These are phyloP conservation scores for Podila minutissima DNA, from an alignment of 192 early-diverging fungal genomes.

Conservation along the genomic window DNA sequence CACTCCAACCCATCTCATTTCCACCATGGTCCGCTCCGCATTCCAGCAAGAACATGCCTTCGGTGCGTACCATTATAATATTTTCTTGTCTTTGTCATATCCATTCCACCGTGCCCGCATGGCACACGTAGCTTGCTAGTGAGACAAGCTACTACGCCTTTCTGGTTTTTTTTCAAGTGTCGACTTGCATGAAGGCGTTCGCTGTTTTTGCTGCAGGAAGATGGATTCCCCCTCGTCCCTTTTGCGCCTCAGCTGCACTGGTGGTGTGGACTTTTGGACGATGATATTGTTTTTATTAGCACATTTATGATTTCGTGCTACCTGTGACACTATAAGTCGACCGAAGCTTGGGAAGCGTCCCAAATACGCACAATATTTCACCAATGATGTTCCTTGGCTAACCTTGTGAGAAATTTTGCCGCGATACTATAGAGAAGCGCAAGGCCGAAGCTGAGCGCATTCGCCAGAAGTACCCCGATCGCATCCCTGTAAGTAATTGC, in stretches of 20 bases:
- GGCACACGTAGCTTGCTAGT: neutral
- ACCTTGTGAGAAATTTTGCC: neutral
- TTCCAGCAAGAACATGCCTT: conserved; percentile 98
- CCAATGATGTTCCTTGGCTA: neutral
- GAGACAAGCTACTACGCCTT: neutral
- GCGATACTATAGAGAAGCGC: conserved; percentile 76
- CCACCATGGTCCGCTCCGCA: conserved; percentile 77
- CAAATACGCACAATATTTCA: neutral
- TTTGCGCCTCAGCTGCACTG: neutral
- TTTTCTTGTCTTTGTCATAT: neutral
- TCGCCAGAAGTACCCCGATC: conserved; percentile 94
- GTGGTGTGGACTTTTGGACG: neutral
- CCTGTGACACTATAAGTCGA: conserved; percentile 3
- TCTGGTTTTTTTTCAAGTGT: neutral
- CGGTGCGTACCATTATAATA: conserved; percentile 1
- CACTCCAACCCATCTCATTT: neutral
- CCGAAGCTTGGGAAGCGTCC: neutral
- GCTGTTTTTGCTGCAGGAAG: neutral
- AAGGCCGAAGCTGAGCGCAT: conserved; percentile 97
- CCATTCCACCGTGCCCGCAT: neutral
- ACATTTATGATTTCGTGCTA: neutral
- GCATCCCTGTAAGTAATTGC: conserved; percentile 71
- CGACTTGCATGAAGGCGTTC: neutral
- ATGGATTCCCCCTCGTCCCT: neutral
- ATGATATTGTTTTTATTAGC: neutral